Conservation (phyloP, 208 protist genomes). For the Leishmania tropica region DNA sequence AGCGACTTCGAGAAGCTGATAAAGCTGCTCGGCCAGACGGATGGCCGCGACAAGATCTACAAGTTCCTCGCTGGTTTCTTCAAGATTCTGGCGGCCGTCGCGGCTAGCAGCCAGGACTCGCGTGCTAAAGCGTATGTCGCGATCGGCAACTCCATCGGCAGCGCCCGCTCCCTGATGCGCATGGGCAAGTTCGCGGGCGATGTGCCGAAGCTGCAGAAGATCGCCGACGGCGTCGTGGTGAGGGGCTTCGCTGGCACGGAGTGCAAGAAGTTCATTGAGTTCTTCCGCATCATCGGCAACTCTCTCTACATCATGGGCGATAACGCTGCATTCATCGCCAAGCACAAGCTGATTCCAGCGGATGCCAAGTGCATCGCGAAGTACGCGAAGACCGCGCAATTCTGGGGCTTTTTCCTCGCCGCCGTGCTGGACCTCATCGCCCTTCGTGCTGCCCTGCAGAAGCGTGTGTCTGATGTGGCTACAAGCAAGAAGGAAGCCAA, state of each 20-base stretch:
- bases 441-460: constrained; percentile 58
- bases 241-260: constrained; percentile 56
- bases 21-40: constrained; percentile 85
- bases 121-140: constrained; percentile 49
- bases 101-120: constrained; percentile 40
- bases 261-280: constrained; percentile 74
- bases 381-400: constrained; percentile 85
- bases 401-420: constrained; percentile 93
- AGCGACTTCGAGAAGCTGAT: constrained; percentile 80
- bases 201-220: constrained; percentile 81
- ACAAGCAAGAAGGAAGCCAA: constrained; percentile 79
- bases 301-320: constrained; percentile 91
- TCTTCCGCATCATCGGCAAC: constrained; percentile 85
- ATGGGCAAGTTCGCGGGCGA: constrained; percentile 91
- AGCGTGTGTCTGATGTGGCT: constrained; percentile 52
- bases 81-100: constrained; percentile 73
- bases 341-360: constrained; percentile 68
- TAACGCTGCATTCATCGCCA: constrained; percentile 86
- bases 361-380: constrained; percentile 58
- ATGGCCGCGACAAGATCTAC: constrained; percentile 94
- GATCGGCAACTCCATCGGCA: constrained; percentile 77
- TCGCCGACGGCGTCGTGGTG: constrained; percentile 29
- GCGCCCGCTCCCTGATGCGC: constrained; percentile 87
- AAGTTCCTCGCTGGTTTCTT: constrained; percentile 81
- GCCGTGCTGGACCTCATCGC: constrained; percentile 84